phyloP scores from a whole-genome alignment of 352 stramenopile genomes.

The Phytophthora colocasiae region DNA sequence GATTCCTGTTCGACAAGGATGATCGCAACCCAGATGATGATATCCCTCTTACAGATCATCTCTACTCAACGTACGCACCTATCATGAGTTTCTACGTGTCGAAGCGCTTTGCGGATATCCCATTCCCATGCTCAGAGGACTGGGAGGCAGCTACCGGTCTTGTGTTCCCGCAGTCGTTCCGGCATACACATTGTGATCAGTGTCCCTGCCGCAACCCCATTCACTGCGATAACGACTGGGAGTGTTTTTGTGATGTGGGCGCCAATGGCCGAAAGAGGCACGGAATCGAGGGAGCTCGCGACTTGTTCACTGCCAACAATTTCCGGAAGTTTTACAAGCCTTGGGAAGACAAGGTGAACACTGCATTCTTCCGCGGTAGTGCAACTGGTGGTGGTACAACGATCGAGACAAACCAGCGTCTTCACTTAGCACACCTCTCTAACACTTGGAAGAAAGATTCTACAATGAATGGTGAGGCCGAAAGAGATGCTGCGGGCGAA shows the following conservation, averaged over 20 bases:
- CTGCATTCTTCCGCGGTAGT: constrained; percentile 98
- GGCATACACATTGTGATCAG: constrained; percentile 82
- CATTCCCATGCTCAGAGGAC: constrained; percentile 97
- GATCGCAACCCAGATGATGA: constrained; percentile 95
- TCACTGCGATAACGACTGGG: constrained; percentile 82
- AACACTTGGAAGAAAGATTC: constrained; percentile 93
- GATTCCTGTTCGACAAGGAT: constrained; percentile 98
- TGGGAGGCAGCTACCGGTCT: constrained; percentile 94
- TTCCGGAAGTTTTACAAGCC: constrained; percentile 96
- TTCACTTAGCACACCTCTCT: constrained; percentile 93
- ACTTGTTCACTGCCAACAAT: constrained; percentile 98
- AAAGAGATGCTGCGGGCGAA: constrained; percentile 14
- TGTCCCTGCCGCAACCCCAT: constrained; percentile 67
- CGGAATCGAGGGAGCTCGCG: constrained; percentile 71
- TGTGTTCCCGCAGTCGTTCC: constrained; percentile 93
- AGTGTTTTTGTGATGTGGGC: constrained; percentile 79
- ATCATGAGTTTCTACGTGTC: constrained; percentile 98
- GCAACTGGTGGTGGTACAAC: constrained; percentile 96
- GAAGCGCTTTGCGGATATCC: constrained; percentile 96
- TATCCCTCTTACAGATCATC: constrained; percentile 90
- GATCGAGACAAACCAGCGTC: constrained; percentile 96
- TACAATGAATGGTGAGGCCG: constrained; percentile 79
- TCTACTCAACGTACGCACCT: constrained; percentile 95
- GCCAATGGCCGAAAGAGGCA: constrained; percentile 73
- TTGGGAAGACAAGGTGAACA: constrained; percentile 97